Base-by-base conservation (phyloP, 192 early-diverging fungal species). In the Coemansia reversa region DNA sequence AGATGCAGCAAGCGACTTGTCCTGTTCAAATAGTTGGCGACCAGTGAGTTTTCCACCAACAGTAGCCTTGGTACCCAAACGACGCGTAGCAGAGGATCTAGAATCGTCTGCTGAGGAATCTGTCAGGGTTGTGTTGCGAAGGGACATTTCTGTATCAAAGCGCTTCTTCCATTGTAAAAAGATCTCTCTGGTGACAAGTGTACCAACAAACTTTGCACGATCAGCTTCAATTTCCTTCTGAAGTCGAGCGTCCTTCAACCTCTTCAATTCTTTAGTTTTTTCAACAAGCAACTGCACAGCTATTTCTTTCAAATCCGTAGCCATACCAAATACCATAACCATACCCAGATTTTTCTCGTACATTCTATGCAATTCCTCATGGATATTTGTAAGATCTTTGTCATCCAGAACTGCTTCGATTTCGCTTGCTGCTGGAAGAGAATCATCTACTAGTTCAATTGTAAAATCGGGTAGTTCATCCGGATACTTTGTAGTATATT, bases 271-370 rank as follows among this genome's bases (percentile, higher is more conserved):
- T n/a, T 76, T 84, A 39, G 82, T 80, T 57, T 84, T 84, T 32
- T 82, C 82, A 8, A 60, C 14, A 3, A 95, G 81, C 28, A 89
- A 66, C 51, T 85, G 74, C 52, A 85, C 87, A 24, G 93, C 62
- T 0, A 65, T 67, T 62, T 98, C 96, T 66, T 92, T 92, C 16
- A 93, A 83, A 3, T 78, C 68, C 3, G 89, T 82, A 4, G 85
- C 88, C 84, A 98, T 84, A 24, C 86, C 86, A 70, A 98, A 98
- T 23, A 93, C 85, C 91, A 95, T 94, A 42, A 87, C 93, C 91
- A 96, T 95, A 22, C 95, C 95, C 52, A 94, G 65, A 65, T 86
- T 86, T 48, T 91, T 87, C 53, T 91, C 88, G 60, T 76, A 70
- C 16, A 66, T 67, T 16, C 60, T 60, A 19, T 81, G 63, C 8